Evolutionary conservation across 176 grass and related monocot species (phyloP), one percentile per base, ranked within the genome.

Genomic region (Puya raimondii): DNA sequence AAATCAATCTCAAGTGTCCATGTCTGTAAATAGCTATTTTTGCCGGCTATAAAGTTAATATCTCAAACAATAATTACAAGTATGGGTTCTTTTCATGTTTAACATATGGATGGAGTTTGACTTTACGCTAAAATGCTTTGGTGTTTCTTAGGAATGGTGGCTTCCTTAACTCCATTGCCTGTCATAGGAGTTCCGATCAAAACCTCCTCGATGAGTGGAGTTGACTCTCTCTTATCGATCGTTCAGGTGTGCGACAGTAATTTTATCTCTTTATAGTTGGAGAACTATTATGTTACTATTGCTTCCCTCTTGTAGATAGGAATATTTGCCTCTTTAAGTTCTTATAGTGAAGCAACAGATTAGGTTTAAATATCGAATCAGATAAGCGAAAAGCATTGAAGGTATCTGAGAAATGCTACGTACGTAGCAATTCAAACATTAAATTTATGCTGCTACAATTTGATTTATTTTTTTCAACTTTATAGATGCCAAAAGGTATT

Each of bases 181-280:
- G 94, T 99, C 27, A 80, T 99, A 51, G 89, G 94, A 51, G 87
- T 99, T 18, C 89, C 94, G 21, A 80, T 99, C 53, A 80, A 57
- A 78, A 88, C 82, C 2, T 75, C 74, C 3, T 85, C 92, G 69
- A 50, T 93, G 54, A 51, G 50, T 51, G 94, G 94, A 66, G 22
- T 73, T 70, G 94, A 93, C 81, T 99, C 94, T 23, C 85, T 99
- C 53, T 84, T 99, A 82, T 99, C 94, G 48, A 91, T 99, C 63
- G 94, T 91, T 47, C 89, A 99, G 75, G 94, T 99, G 70, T 78
- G 73, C 69, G 16, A 20, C 73, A 23, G 16, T 18, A 21, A 61
- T 61, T 20, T 61, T 10, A 59, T 61, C n/a, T 61, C 56, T 61
- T 61, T 9, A 9, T 61, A 22, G 56, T 61, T 18, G 17, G 56